Evolutionary conservation across 1,284 basidiomycete species (phyloP).

Genomic region (Lentinula novae-zelandiae): DNA sequence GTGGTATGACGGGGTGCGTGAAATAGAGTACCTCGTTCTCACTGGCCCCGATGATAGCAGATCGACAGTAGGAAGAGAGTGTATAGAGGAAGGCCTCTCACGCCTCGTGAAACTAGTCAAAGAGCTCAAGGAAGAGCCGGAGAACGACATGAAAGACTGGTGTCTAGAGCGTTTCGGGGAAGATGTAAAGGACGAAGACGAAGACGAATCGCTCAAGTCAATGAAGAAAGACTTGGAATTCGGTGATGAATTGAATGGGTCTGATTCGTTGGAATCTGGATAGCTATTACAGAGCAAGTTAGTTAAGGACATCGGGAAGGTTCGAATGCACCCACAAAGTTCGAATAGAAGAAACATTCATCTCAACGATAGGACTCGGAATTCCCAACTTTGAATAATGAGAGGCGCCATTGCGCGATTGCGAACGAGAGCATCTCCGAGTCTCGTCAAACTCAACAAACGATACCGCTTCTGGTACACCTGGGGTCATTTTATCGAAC

Average conservation of each 20-base stretch:
- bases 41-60: conserved; percentile 2
- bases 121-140: conserved; percentile 29
- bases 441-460: conserved; percentile 5
- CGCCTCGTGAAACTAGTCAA: conserved; percentile 23
- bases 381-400: conserved; percentile 23
- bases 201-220: conserved; percentile 25
- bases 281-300: conserved; percentile 8
- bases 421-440: not conserved
- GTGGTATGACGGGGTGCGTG: conserved; percentile 28
- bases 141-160: conserved; percentile 42
- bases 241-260: conserved; percentile 36
- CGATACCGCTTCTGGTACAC: conserved; percentile 8
- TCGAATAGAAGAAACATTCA: conserved; percentile 10
- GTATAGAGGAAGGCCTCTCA: conserved; percentile 30
- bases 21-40: conserved; percentile 17
- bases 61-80: conserved; percentile 30
- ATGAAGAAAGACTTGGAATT: conserved; percentile 39
- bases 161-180: conserved; percentile 20
- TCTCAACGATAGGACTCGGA: conserved; percentile 19
- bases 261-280: conserved; percentile 20
- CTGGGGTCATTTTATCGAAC: conserved; percentile 26
- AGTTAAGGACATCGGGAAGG: not conserved
- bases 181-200: not conserved
- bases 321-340: conserved; percentile 7
- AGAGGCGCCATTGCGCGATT: conserved; percentile 12